Conservation (phyloP, 345 rosid genomes). For the Citrus cavaleriei region DNA sequence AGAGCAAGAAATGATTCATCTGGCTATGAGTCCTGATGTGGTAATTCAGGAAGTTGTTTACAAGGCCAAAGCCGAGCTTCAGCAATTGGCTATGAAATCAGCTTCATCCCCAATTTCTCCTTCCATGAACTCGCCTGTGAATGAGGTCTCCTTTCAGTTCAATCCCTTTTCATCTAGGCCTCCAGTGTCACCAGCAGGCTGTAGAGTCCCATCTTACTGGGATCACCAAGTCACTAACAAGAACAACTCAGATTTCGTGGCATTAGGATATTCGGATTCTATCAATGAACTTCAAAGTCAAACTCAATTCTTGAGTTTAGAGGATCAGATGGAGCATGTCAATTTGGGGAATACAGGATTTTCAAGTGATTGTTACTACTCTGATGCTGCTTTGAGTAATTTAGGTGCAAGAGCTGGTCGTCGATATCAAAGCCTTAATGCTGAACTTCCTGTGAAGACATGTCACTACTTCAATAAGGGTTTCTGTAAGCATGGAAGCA, state of each 20-base stretch:
- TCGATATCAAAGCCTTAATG: slow-evolving; percentile 20
- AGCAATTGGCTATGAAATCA: slow-evolving; percentile 27
- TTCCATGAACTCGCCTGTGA: slow-evolving; percentile 23
- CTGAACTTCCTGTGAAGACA: slow-evolving; percentile 40
- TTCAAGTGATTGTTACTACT: slow-evolving; percentile 26
- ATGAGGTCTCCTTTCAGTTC: slow-evolving; percentile 22
- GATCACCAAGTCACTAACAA: slow-evolving; percentile 26
- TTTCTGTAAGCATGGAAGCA: slow-evolving; percentile 59
- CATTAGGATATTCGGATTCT: slow-evolving; percentile 25
- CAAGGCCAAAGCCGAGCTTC: slow-evolving; percentile 42
- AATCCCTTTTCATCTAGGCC: slow-evolving; percentile 21
- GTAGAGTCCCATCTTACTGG: slow-evolving; percentile 25
- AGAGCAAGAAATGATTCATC: slow-evolving; percentile 39
- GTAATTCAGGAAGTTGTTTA: slow-evolving; percentile 39
- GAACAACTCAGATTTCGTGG: slow-evolving; percentile 15
- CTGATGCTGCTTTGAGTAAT: slow-evolving; percentile 29
- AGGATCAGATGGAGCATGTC: slow-evolving; percentile 37
- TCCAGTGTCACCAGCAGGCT: slow-evolving; percentile 12
- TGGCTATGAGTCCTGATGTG: slow-evolving; percentile 44
- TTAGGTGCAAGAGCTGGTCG: slow-evolving; percentile 24
- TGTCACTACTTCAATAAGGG: slow-evolving; percentile 69
- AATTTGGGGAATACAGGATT: slow-evolving; percentile 27
- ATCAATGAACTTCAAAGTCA: slow-evolving; percentile 28
- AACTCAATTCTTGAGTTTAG: slow-evolving; percentile 35
- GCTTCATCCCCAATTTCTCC: slow-evolving; percentile 29